These are phyloP conservation scores for Bruguiera gymnorhiza DNA, from an alignment of 345 rosid genomes.

Conservation along the genomic window DNA sequence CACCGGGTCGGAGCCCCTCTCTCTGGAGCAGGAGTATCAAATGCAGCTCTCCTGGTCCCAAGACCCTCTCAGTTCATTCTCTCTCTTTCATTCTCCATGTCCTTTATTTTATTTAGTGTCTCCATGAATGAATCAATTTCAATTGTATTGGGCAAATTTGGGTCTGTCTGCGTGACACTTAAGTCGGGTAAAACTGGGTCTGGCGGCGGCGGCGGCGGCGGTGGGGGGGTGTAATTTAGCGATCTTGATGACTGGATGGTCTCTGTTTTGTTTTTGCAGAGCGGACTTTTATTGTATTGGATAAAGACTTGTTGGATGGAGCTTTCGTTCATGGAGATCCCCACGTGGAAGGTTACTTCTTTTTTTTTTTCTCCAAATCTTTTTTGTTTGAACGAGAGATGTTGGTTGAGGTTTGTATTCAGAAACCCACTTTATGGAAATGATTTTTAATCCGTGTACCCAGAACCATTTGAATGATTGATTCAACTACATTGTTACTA, in stretches of 20 bases:
- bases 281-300: constrained; percentile 81
- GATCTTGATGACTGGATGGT: too few species aligned
- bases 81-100: constrained; percentile 5
- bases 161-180: not conserved
- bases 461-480: too few species aligned
- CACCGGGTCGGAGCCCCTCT: constrained; percentile 86
- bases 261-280: constrained; percentile 44
- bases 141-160: constrained; percentile 9
- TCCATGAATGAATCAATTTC: not conserved
- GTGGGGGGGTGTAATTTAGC: too few species aligned
- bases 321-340: constrained; percentile 59
- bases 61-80: constrained; percentile 68
- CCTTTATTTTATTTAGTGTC: not conserved
- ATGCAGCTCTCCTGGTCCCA: constrained; percentile 89
- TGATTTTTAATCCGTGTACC: too few species aligned
- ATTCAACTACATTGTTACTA: too few species aligned
- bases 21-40: constrained; percentile 70
- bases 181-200: too few species aligned
- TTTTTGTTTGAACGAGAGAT: too few species aligned
- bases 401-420: too few species aligned
- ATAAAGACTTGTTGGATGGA: constrained; percentile 59
- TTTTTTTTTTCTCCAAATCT: not conserved
- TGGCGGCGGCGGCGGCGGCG: too few species aligned
- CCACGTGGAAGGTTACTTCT: constrained; percentile 59
- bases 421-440: too few species aligned